Base-by-base conservation (phyloP, 2,329 filamentous ascomycete genomes). In the Aspergillus quadricinctus region DNA sequence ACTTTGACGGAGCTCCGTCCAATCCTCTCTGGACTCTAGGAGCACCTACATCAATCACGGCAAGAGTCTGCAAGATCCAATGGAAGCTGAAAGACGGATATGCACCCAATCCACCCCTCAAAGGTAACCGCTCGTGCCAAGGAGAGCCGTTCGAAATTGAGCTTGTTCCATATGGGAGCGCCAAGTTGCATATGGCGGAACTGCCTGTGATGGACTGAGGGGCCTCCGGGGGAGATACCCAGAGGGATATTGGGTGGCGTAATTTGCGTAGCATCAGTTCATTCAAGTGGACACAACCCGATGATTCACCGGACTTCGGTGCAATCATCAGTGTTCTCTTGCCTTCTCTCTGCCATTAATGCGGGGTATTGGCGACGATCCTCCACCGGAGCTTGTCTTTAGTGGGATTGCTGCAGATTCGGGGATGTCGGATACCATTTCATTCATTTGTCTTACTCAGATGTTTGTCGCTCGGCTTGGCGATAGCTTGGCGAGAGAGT, bases 111-210 rank as follows among this genome's bases (percentile, higher is more conserved):
- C 70, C 71, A 7, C 72, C 75, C 4, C 55, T 71, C 31, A 60
- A 65, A 28, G 65, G 65, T 10, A 62, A 69, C 21, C 64, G 72
- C 27, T 67, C 69, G 10, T 75, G 73, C 40, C 69, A 72, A 2
- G 71, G 72, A 0, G 59, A 68, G 43, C 67, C 62, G n/a, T 71
- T 70, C 55, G 65, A 69, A 50, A 63, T 73, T 11, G 69, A 69
- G n/a, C 56, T 80, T 19, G 69, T 75, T 11, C 79, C 78, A n/a
- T 80, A 77, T 65, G 78, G 77, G 1, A 74, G 74, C 41, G 73
- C 78, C 14, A 79, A 77, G 62, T 61, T 80, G 55, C 78, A 78
- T 57, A 78, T 81, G 64, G 75, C 74, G 10, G 74, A 79, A 55
- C 67, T 78, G 35, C 75, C 76, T 0, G 50, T 57, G 3, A 43